phyloP scores from a whole-genome alignment of 2,329 filamentous ascomycete genomes.

The Hymenoscyphus fructigenus region DNA sequence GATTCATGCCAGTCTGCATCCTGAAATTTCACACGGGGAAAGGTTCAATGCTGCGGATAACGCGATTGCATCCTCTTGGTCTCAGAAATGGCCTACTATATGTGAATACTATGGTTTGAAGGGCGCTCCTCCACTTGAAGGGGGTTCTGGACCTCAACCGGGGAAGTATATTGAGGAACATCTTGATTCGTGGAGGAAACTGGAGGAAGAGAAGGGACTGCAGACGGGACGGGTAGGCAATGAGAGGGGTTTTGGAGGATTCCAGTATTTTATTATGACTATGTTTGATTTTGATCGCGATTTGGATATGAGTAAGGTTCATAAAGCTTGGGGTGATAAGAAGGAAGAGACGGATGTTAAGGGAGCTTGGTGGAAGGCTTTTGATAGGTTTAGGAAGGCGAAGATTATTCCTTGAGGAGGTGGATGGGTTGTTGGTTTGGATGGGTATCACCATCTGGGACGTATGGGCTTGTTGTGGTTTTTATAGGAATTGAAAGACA shows the following conservation, averaged over 20 bases:
- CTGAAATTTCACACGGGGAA: conserved; percentile 40
- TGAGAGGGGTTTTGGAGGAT: conserved; percentile 40
- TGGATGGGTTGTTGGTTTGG: too few species aligned
- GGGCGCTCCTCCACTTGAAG: conserved; percentile 38
- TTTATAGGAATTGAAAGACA: too few species aligned
- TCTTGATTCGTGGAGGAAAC: conserved; percentile 33
- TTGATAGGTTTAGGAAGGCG: conserved; percentile 45
- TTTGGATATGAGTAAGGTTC: conserved; percentile 46
- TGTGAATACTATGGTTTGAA: conserved; percentile 47
- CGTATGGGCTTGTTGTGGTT: too few species aligned
- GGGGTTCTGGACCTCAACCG: conserved; percentile 36
- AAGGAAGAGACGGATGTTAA: conserved; percentile 38
- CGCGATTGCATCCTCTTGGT: conserved; percentile 40
- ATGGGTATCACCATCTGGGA: too few species aligned
- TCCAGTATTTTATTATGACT: conserved; percentile 45
- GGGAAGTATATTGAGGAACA: conserved; percentile 39
- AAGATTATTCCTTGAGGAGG: conserved; percentile 40
- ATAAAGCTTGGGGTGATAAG: conserved; percentile 42
- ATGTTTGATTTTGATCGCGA: conserved; percentile 47
- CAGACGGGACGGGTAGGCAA: conserved; percentile 41
- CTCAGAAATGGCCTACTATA: conserved; percentile 46
- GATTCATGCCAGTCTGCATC: conserved; percentile 43
- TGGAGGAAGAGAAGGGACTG: conserved; percentile 40
- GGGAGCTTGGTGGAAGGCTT: conserved; percentile 42
- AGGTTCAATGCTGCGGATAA: conserved; percentile 45